Conservation (phyloP, 306 rosid genomes). For the Castanopsis chinensis region DNA sequence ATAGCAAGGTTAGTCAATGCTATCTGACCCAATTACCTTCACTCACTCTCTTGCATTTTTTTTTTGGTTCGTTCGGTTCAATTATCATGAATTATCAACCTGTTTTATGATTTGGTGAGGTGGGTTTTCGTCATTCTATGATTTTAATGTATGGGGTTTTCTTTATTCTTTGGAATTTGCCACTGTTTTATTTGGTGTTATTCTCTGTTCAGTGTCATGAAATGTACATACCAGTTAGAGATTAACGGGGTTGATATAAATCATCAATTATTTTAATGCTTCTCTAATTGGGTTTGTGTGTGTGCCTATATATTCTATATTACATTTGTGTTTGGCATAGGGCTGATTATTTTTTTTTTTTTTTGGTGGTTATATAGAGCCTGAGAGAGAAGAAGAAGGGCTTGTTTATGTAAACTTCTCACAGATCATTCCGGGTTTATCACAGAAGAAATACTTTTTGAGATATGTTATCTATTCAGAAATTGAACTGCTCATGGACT, state of each 20-base stretch:
- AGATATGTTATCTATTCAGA: conserved; percentile 61
- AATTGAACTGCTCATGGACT: conserved; percentile 73
- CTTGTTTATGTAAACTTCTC: conserved; percentile 15
- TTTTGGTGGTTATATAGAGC: conserved; percentile 41
- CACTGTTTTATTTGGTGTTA: background rate
- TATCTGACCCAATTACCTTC: background rate
- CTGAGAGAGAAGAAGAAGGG: conserved; percentile 29
- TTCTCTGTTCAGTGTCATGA: background rate
- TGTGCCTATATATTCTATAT: background rate
- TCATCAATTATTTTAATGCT: background rate
- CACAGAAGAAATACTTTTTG: conserved; percentile 30
- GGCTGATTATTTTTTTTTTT: conserved; percentile 23
- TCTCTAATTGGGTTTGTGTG: background rate
- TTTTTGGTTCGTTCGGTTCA: background rate
- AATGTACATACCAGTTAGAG: background rate
- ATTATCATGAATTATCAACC: background rate
- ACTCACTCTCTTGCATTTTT: background rate
- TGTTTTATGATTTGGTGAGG: background rate
- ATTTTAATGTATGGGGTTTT: background rate
- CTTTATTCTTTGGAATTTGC: background rate
- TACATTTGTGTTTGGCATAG: background rate
- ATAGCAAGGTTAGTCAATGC: conserved; percentile 13
- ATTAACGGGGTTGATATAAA: background rate
- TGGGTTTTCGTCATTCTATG: conserved; percentile 4
- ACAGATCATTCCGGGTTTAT: background rate